Base-by-base conservation (phyloP, 164 flowering plant species). In the Umbellularia californica region DNA sequence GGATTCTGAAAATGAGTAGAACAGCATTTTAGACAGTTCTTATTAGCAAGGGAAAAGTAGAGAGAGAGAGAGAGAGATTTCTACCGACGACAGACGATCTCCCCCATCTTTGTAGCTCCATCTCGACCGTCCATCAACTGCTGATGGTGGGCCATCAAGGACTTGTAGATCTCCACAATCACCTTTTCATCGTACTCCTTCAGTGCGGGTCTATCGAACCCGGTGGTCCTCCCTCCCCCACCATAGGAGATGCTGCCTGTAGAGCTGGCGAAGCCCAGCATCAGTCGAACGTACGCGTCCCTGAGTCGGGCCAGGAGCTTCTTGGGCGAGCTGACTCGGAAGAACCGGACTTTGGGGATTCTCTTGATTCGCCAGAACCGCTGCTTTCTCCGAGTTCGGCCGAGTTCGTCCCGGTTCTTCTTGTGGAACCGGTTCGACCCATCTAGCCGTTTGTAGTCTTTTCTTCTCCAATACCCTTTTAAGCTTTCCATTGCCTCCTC, bases 151-250 rank as follows among this genome's bases (percentile, higher is more conserved):
- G 85, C 81, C 81, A 80, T 58, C 72, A 92, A 14, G 13, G 88
- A 81, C 77, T 84, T 88, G 76, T 91, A 92, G 78, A 92, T 87
- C 90, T 92, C 89, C 2, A 88, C 79, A 41, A 91, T 76, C 87
- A 85, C 75, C 84, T 82, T 85, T 84, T 91, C 89, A 69, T 92
- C 97, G 50, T 91, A 90, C 85, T 90, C 95, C 84, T 88, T 92
- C 25, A 79, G 0, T 27, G 84, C 81, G 3, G 76, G 58, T 58
- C 15, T 74, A 22, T 79, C 82, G 22, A 84, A 79, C 75, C 77
- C 11, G 75, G 65, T 12, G 75, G 83, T 33, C 67, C 23, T 2
- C 64, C 73, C 81, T 1, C 22, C 64, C 3, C 58, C 58, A 52
- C 20, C 58, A 15, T 2, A 84, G 20, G 76, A 25, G 27, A 10